These are phyloP conservation scores for Ustilago curta DNA, from an alignment of 1,284 basidiomycete species.

Conservation along the genomic window DNA sequence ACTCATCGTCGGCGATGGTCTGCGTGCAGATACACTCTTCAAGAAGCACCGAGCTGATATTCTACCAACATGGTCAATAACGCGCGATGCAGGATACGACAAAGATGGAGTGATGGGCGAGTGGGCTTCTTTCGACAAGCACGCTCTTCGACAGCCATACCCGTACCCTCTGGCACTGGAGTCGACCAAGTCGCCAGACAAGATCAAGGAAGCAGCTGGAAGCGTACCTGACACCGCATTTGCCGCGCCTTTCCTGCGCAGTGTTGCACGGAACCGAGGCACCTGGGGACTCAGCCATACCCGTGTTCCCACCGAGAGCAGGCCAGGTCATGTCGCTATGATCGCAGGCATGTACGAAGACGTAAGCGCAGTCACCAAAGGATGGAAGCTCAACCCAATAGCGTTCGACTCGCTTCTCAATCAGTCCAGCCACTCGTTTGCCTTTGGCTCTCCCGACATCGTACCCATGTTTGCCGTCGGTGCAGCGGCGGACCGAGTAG, in stretches of 20 bases:
- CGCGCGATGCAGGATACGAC: conserved; percentile 1
- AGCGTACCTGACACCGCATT: conserved; percentile 26
- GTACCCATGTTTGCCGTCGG: conserved; percentile 87
- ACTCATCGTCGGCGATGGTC: conserved; percentile 79
- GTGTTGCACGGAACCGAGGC: conserved; percentile 76
- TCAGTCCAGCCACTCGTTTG: conserved; percentile 81
- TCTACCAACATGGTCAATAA: conserved; percentile 52
- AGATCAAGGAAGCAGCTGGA: background rate
- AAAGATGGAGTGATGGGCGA: conserved; percentile 15
- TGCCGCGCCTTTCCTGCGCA: conserved; percentile 81
- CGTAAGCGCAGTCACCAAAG: conserved; percentile 87
- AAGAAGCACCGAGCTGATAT: conserved; percentile 64
- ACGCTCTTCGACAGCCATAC: conserved; percentile 26
- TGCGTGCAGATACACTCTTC: conserved; percentile 85
- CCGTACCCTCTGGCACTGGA: conserved; percentile 33
- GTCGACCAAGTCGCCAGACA: conserved; percentile 1
- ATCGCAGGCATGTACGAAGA: conserved; percentile 95
- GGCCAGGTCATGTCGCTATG: conserved; percentile 87
- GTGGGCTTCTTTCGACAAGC: conserved; percentile 33
- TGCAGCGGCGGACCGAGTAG: conserved; percentile 76
- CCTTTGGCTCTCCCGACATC: conserved; percentile 90
- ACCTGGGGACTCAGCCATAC: conserved; percentile 88
- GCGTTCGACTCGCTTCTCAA: conserved; percentile 92
- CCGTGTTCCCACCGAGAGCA: conserved; percentile 85
- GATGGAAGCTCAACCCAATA: conserved; percentile 90